Base-by-base conservation (phyloP, 371 early-diverging fungal genomes). In the Rhizopus arrhizus region DNA sequence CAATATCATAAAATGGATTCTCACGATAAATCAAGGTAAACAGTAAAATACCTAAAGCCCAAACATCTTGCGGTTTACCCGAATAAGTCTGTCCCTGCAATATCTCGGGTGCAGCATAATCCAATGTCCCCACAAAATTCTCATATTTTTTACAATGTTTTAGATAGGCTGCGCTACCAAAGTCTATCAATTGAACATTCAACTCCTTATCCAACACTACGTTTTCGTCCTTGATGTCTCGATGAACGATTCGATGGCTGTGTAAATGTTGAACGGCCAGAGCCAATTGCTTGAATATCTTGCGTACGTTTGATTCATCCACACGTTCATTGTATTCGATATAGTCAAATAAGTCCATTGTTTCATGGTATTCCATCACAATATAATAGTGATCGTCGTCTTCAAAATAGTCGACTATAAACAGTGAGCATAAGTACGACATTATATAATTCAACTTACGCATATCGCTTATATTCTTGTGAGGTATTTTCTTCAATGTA, bases 41-140 rank as follows among this genome's bases (percentile, higher is more conserved):
- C 36, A 95, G 65, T 31, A 94, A 72, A 53, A 93, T 85, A 2
- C 93, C 94, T 3, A 92, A 68, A 3, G 92, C 88, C 92, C 94
- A 95, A 31, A 90, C 82, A 64, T 95, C 95, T 58, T 91, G 92
- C 15, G 88, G 89, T 58, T 80, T 82, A 0, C 90, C 90, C 38
- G 87, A 81, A 60, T 91, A 91, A 43, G 85, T 84, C 48, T 87
- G 75, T 41, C 91, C 91, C 2, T 76, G 70, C 40, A 90, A 59
- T 0, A 90, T 78, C 64, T 91, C 91, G 9, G 91, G 90, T 2
- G 91, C 85, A 28, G 87, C 86, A 77, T 88, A 91, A 43, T 88
- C 88, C 15, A 88, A 65, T 5, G 91, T 91, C 7, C 91, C 91
- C 11, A 84, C 87, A 73, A 90, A 90, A 3, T 89, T 88, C 53